phyloP scores from a whole-genome alignment of 2,329 filamentous ascomycete genomes.

The Annulohypoxylon truncatum region DNA sequence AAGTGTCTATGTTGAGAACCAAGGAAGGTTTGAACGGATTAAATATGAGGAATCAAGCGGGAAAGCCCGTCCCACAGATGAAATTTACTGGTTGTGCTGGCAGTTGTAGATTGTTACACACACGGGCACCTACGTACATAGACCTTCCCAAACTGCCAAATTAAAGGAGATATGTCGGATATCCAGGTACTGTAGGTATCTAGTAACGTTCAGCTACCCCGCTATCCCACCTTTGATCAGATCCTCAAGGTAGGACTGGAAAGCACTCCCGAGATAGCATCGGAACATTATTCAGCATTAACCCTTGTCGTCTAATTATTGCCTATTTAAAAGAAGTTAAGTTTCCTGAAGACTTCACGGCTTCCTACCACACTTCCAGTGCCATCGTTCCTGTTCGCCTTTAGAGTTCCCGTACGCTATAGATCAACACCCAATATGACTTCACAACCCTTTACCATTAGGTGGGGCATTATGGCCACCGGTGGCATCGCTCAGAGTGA shows the following conservation, averaged over 20 bases:
- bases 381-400: neutral
- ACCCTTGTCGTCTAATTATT: neutral
- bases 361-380: neutral
- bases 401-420: constrained; percentile 4
- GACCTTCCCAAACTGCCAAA: too few relatives aligned
- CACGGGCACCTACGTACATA: too few relatives aligned
- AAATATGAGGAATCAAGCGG: neutral
- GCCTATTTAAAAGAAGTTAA: neutral
- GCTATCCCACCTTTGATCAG: neutral
- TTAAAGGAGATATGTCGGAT: neutral
- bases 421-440: constrained; percentile 52
- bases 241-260: neutral
- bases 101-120: neutral
- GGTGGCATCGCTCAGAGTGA: constrained; percentile 68
- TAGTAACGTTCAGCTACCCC: constrained; percentile 14
- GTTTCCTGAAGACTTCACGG: neutral
- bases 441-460: constrained; percentile 59
- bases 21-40: neutral
- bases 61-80: neutral
- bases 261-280: neutral
- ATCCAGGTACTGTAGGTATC: neutral
- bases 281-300: neutral
- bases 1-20: neutral
- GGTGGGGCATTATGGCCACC: constrained; percentile 72
- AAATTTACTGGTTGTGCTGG: neutral